Evolutionary conservation across 148 eudicot genomes (phyloP).

Genomic region (Amaranthus hypochondriacus): DNA sequence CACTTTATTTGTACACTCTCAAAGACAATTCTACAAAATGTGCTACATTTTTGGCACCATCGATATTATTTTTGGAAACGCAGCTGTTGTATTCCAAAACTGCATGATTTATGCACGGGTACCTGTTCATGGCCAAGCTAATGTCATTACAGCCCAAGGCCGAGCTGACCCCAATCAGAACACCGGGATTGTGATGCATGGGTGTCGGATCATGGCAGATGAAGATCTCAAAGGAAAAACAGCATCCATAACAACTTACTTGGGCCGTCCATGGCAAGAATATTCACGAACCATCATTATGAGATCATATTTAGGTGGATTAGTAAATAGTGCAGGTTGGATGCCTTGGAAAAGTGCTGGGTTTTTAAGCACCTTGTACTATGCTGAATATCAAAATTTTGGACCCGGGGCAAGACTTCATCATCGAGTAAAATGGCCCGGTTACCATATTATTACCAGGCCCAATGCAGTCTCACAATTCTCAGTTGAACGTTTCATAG

Average conservation of each 20-base stretch:
- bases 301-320: slow-evolving; percentile 33
- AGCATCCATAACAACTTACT: slow-evolving; percentile 29
- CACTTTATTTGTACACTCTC: slow-evolving; percentile 69
- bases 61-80: slow-evolving; percentile 74
- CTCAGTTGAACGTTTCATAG: slow-evolving; percentile 43
- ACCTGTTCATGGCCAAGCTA: slow-evolving; percentile 39
- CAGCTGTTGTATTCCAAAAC: slow-evolving; percentile 58
- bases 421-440: slow-evolving; percentile 56
- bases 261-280: slow-evolving; percentile 77
- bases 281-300: slow-evolving; percentile 48
- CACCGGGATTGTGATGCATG: slow-evolving; percentile 62
- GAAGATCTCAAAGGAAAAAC: slow-evolving; percentile 36
- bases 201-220: slow-evolving; percentile 46
- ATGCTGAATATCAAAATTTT: slow-evolving; percentile 48
- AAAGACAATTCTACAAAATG: slow-evolving; percentile 64
- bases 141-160: slow-evolving; percentile 60
- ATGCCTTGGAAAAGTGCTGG: slow-evolving; percentile 33
- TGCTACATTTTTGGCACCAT: slow-evolving; percentile 59
- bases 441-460: slow-evolving; percentile 36
- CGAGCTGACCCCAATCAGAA: slow-evolving; percentile 58
- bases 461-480: slow-evolving; percentile 27
- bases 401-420: slow-evolving; percentile 46
- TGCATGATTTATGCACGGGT: slow-evolving; percentile 43
- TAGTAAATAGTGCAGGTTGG: slow-evolving; percentile 50
- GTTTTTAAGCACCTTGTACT: slow-evolving; percentile 39